Base-by-base conservation (phyloP, 169 alveolate genomes). In the Plasmodium relictum region DNA sequence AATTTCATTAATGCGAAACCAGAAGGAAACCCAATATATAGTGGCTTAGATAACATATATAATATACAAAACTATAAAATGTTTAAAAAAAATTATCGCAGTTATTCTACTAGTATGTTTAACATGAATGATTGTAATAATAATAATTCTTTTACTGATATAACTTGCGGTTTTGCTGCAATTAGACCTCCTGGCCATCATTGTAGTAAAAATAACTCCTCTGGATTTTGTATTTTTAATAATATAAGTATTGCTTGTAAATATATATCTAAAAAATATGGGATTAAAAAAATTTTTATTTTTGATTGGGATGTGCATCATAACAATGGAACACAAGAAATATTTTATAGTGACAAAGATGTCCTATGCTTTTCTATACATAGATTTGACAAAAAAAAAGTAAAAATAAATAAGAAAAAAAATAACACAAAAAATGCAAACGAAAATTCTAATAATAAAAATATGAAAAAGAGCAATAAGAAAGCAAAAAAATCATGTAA, bases 281-380 rank as follows among this genome's bases (percentile, higher is more conserved):
- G 96, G 16, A 94, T 98, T 16, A 88, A 95, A 74, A 95, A 97
- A 71, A 94, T 97, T 1, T 98, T 98, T 4, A 97, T 98, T 70
- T 93, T 98, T 50, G 99, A 98, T 89, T 96, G 97, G 94, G 99
- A 98, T 90, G 98, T 97, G 14, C 99, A 98, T 91, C 99, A 97
- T 90, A 99, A 99, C 16, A 96, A 98, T 92, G 99, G 99, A 10
- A 98, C 99, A 6, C 98, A 97, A 66, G 98, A 96, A 66, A 96
- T 97, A 18, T 94, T 98, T 48, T 88, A 85, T 83, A 73, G 68
- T 41, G 94, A 92, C 37, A 50, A 76, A 26, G 70, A 66, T 22
- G 96, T 94, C 20, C 80, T 93, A 69, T 90, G 93, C 48, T 65
- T 94, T 50, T 92, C 95, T 22, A 87, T 92, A 39, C 96, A 94